phyloP scores from a whole-genome alignment of 1,284 basidiomycete genomes.

The Sporisorium exsertum region DNA sequence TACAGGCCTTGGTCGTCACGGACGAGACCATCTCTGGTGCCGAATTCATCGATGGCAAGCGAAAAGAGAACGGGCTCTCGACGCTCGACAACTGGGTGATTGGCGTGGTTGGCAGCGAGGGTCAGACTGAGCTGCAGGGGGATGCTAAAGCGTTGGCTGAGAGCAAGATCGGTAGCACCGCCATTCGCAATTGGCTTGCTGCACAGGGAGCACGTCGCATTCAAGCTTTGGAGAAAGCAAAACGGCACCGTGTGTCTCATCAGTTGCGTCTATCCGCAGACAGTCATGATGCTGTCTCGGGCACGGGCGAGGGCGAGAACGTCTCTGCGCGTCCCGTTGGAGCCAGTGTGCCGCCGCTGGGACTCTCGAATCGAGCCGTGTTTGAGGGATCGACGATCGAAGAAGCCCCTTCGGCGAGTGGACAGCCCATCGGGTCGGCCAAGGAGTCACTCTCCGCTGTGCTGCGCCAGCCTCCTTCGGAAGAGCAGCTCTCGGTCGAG shows the following conservation, averaged over 20 bases:
- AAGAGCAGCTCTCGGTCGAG: slow-evolving; percentile 78
- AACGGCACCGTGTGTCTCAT: slow-evolving; percentile 17
- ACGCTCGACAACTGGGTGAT: slow-evolving; percentile 58
- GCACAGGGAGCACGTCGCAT: slow-evolving; percentile 29
- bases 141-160: slow-evolving; percentile 58
- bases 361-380: slow-evolving; percentile 66
- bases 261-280: slow-evolving; percentile 24
- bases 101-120: slow-evolving; percentile 58
- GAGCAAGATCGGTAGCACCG: slow-evolving; percentile 66
- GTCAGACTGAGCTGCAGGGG: slow-evolving; percentile 57
- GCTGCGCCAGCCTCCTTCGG: slow-evolving; percentile 70
- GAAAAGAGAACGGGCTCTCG: slow-evolving; percentile 49
- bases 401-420: slow-evolving; percentile 41
- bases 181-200: slow-evolving; percentile 62
- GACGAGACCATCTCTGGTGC: slow-evolving; percentile 65
- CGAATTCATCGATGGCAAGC: slow-evolving; percentile 53
- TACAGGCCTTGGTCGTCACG: slow-evolving; percentile 63
- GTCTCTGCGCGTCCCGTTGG: slow-evolving; percentile 46
- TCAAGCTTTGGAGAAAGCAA: slow-evolving; percentile 34
- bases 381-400: slow-evolving; percentile 39
- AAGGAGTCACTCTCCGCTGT: slow-evolving; percentile 40
- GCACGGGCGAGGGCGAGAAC: slow-evolving; percentile 2
- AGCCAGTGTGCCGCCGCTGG: slow-evolving; percentile 64
- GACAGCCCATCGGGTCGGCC: slow-evolving; percentile 48
- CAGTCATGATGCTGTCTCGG: not conserved